Percentiles rank a stretch among this genome's conserved stretches.
phyloP scores from a whole-genome alignment of 192 early-diverging fungal species.

The Spizellomyces punctatus region DNA sequence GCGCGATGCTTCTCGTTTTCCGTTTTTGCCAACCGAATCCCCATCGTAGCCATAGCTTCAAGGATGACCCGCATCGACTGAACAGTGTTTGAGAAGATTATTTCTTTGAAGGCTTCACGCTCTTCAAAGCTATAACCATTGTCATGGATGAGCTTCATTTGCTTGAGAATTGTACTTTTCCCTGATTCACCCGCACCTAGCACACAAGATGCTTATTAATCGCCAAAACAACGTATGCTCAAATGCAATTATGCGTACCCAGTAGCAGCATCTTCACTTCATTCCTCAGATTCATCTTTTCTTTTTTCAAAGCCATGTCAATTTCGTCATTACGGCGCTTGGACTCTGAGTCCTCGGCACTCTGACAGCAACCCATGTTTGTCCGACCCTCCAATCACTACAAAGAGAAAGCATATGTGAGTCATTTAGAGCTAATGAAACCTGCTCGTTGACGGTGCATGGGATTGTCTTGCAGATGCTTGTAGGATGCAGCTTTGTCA shows the following conservation, averaged over 20 bases:
- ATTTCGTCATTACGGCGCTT: constrained; percentile 89
- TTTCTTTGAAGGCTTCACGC: constrained; percentile 90
- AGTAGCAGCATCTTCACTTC: constrained; percentile 97
- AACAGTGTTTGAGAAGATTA: constrained; percentile 94
- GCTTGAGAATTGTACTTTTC: constrained; percentile 96
- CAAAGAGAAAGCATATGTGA: no score
- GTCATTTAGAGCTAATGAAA: no score
- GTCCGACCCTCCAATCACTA: no score
- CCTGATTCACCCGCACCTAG: constrained; percentile 95
- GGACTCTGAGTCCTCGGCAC: constrained; percentile 82
- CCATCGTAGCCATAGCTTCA: constrained; percentile 91
- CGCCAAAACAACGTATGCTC: not conserved
- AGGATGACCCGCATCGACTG: constrained; percentile 95
- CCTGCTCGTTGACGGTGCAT: no score
- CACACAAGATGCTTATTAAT: not conserved
- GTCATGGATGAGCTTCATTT: constrained; percentile 98
- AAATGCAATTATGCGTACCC: constrained; percentile 35
- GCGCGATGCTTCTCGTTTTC: constrained; percentile 71
- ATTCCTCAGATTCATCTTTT: constrained; percentile 78
- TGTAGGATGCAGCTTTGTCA: no score
- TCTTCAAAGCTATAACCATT: constrained; percentile 90
- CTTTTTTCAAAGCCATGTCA: constrained; percentile 82
- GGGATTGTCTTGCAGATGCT: no score
- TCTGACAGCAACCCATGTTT: constrained; percentile 89
- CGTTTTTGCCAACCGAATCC: constrained; percentile 67